These are phyloP conservation scores for Erigeron canadensis DNA, from an alignment of 129 eudicot species.

Conservation along the genomic window DNA sequence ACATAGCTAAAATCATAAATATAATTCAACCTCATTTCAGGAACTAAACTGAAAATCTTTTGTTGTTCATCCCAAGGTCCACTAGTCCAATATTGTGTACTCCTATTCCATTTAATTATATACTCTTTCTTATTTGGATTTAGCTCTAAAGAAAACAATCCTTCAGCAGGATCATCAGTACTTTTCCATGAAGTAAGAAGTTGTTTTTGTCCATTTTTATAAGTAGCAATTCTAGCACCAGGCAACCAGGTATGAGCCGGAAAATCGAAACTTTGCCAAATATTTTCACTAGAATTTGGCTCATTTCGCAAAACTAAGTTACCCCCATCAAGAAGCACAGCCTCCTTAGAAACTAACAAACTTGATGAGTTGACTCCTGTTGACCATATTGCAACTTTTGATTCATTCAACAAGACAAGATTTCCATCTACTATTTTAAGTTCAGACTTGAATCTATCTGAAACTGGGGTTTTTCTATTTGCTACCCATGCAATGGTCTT, in stretches of 20 bases:
- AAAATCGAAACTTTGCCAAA: constrained; percentile 62
- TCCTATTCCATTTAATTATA: constrained; percentile 40
- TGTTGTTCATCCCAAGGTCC: constrained; percentile 44
- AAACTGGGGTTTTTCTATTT: constrained; percentile 42
- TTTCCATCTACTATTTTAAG: constrained; percentile 45
- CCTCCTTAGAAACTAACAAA: constrained; percentile 22
- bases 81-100: constrained; percentile 42
- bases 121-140: constrained; percentile 32
- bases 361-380: constrained; percentile 29
- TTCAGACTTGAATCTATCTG: constrained; percentile 35
- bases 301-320: constrained; percentile 39
- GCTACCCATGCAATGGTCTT: constrained; percentile 55
- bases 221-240: constrained; percentile 37
- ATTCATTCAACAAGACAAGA: constrained; percentile 43
- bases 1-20: constrained; percentile 45
- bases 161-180: constrained; percentile 50
- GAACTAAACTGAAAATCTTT: constrained; percentile 30
- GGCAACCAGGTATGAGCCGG: constrained; percentile 63
- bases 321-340: constrained; percentile 45
- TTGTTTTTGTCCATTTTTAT: constrained; percentile 26
- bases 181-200: constrained; percentile 52
- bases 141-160: constrained; percentile 43
- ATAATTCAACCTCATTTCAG: constrained; percentile 50
- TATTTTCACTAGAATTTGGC: constrained; percentile 11
- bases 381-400: constrained; percentile 44